Conservation (phyloP, 2,329 filamentous ascomycete species). For the Truncatella angustata region DNA sequence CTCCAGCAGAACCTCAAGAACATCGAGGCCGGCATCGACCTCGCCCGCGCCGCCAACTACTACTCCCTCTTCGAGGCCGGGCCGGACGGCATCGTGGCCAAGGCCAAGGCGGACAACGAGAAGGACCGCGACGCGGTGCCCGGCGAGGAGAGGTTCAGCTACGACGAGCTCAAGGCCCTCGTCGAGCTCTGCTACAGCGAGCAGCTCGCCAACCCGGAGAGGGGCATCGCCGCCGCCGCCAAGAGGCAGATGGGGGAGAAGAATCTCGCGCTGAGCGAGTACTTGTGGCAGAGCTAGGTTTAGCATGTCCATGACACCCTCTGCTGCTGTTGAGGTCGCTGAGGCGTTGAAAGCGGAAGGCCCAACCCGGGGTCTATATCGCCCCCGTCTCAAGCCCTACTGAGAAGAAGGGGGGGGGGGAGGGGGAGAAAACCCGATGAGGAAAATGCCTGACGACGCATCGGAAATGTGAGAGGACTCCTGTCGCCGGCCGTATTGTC, state of each 20-base stretch:
- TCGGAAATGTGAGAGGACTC: too few relatives aligned
- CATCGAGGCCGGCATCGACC: conserved; percentile 68
- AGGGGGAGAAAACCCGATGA: too few relatives aligned
- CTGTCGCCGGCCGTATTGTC: too few relatives aligned
- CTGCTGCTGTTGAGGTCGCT: too few relatives aligned
- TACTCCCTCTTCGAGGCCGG: conserved; percentile 67
- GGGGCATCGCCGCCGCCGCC: conserved; percentile 65
- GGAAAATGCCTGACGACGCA: too few relatives aligned
- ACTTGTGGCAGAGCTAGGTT: conserved; percentile 66
- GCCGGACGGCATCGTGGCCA: conserved; percentile 61
- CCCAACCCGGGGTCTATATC: too few relatives aligned
- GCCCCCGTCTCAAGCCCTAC: too few relatives aligned
- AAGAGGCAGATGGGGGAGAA: conserved; percentile 70
- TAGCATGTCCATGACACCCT: too few relatives aligned
- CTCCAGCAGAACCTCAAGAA: conserved; percentile 97
- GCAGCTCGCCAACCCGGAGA: conserved; percentile 62
- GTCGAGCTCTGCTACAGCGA: conserved; percentile 69
- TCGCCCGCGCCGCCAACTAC: conserved; percentile 64
- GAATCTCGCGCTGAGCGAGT: conserved; percentile 67
- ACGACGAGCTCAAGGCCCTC: conserved; percentile 65
- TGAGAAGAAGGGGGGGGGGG: too few relatives aligned
- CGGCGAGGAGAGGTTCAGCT: conserved; percentile 51
- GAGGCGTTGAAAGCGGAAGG: too few relatives aligned
- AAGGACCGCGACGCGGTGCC: conserved; percentile 29
- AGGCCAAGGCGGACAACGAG: conserved; percentile 49